Percentiles rank a stretch among this genome's conserved stretches.
phyloP scores from a whole-genome alignment of 2,329 filamentous ascomycete genomes.

The Fusarium miscanthi region DNA sequence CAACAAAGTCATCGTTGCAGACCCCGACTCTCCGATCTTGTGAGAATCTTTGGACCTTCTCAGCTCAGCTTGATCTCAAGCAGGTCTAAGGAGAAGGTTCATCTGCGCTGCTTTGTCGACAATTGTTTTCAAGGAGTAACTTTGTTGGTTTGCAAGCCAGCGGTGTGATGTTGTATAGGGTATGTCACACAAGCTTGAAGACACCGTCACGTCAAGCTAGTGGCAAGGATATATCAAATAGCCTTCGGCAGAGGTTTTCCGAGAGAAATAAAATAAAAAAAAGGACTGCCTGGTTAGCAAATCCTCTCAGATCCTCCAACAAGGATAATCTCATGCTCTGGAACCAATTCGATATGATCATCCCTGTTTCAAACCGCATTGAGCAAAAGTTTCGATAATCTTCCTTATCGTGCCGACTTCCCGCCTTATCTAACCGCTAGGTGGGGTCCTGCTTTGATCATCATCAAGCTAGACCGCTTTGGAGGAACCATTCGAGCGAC shows the following conservation, averaged over 20 bases:
- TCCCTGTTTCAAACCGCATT: not conserved
- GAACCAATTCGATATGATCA: not conserved
- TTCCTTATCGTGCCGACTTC: not conserved
- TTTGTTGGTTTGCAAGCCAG: not conserved
- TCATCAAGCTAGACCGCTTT: not conserved
- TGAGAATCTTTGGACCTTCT: fast-evolving
- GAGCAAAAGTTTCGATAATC: not conserved
- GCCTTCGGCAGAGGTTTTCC: not conserved
- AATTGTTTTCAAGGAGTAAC: not conserved
- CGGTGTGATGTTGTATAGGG: not conserved
- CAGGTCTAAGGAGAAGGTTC: fast-evolving
- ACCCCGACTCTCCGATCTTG: not conserved
- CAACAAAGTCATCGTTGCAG: too few species aligned
- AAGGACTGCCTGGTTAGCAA: not conserved
- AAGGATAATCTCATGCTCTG: not conserved
- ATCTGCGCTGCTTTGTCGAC: fast-evolving
- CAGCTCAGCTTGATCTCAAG: not conserved
- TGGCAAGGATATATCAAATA: not conserved
- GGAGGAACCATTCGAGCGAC: not conserved
- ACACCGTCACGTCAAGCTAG: not conserved
- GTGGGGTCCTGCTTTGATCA: not conserved
- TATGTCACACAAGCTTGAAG: not conserved
- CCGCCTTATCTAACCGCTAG: slow-evolving; percentile 11
- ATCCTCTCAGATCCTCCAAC: not conserved
- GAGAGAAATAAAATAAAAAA: not conserved